Conservation (phyloP, 2,329 filamentous ascomycete species). For the Penicillium sp. region DNA sequence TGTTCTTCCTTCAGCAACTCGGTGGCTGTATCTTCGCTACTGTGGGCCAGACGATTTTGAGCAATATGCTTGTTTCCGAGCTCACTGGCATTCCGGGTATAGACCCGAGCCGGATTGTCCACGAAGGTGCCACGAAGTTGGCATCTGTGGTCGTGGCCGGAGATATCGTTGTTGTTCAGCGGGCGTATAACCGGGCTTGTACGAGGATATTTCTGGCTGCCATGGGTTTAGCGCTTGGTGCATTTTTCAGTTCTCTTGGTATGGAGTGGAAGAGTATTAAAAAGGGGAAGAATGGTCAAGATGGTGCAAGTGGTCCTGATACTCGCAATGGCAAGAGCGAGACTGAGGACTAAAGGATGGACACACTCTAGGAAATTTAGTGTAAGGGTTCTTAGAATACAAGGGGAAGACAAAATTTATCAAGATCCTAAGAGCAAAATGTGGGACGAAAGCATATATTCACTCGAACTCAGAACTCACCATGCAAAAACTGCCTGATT, state of each 20-base stretch:
- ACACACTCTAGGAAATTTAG: background rate
- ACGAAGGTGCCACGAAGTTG: background rate
- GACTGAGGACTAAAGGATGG: background rate
- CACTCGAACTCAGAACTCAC: background rate
- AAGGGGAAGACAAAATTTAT: background rate
- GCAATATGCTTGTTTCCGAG: slow-evolving; percentile 11
- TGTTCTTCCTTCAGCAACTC: slow-evolving; percentile 24
- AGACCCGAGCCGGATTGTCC: background rate
- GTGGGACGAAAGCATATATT: background rate
- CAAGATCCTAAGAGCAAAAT: background rate
- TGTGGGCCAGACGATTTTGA: slow-evolving; percentile 23
- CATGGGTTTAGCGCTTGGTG: background rate
- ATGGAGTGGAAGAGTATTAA: slow-evolving; percentile 7
- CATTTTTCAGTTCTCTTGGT: background rate
- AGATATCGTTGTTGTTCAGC: background rate
- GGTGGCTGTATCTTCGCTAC: slow-evolving; percentile 23
- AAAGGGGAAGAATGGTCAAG: slow-evolving; percentile 5
- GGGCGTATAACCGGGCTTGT: background rate
- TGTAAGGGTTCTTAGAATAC: background rate
- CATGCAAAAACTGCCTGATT: background rate
- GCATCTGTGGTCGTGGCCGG: background rate
- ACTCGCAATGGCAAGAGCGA: background rate
- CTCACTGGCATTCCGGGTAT: background rate
- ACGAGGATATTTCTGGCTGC: background rate
- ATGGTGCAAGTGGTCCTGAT: background rate